Evolutionary conservation across 371 early-diverging fungal genomes (phyloP).

Genomic region (Thermomucor indicae-seudaticae): DNA sequence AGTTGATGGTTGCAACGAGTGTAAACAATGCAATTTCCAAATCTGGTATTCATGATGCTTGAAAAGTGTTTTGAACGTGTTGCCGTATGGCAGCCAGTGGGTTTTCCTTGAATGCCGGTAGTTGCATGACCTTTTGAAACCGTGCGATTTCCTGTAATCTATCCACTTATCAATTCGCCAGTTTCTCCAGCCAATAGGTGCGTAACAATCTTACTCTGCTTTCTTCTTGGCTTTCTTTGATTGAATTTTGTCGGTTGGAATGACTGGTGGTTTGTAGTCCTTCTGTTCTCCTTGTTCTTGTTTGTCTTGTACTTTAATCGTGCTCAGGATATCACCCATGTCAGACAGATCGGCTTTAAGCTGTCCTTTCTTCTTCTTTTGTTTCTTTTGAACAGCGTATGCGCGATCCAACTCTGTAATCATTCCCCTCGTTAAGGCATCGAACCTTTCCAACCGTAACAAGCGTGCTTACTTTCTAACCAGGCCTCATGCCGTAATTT

Average conservation of each 20-base stretch:
- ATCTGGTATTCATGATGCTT: too few relatives aligned
- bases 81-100: constrained; percentile 65
- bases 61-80: constrained; percentile 70
- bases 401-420: constrained; percentile 47
- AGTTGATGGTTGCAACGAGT: too few relatives aligned
- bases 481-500: constrained; percentile 55
- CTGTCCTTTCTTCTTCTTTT: constrained; percentile 38
- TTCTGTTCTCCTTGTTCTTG: too few relatives aligned
- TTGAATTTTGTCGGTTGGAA: constrained; percentile 31
- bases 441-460: not conserved
- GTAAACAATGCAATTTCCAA: too few relatives aligned
- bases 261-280: constrained; percentile 15
- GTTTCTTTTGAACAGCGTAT: constrained; percentile 43
- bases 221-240: constrained; percentile 49
- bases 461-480: constrained; percentile 45
- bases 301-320: constrained; percentile 17
- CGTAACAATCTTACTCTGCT: constrained; percentile 21
- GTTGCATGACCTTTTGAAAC: constrained; percentile 65
- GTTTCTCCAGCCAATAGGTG: not conserved
- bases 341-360: constrained; percentile 26
- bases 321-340: constrained; percentile 40
- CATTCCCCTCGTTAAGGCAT: not conserved
- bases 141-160: constrained; percentile 66
- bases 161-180: not conserved
- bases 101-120: constrained; percentile 65